Evolutionary conservation across 1,284 basidiomycete species (phyloP).

Genomic region (Entoloma clypeatum): DNA sequence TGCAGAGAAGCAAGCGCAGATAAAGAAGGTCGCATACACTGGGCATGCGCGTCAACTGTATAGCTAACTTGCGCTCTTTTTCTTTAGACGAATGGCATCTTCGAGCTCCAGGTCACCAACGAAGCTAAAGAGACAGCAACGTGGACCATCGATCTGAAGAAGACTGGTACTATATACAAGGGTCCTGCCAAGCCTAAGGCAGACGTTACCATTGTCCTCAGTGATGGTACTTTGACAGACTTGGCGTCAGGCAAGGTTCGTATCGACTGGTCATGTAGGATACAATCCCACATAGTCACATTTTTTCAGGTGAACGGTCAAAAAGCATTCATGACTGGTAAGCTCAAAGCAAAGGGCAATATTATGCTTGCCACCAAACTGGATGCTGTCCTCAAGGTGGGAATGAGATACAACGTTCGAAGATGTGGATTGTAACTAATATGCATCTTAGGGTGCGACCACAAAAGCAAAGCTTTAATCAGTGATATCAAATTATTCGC

Average conservation of each 20-base stretch:
- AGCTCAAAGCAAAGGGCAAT: conserved; percentile 82
- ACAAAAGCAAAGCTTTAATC: conserved; percentile 39
- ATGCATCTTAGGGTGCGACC: conserved; percentile 12
- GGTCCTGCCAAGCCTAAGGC: conserved; percentile 71
- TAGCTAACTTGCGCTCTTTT: not conserved
- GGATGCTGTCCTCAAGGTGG: conserved; percentile 74
- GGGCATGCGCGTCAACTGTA: not conserved
- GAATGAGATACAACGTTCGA: conserved; percentile 17
- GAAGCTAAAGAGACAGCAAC: conserved; percentile 68
- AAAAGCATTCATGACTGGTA: conserved; percentile 93
- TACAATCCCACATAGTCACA: too few species aligned
- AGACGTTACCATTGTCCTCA: conserved; percentile 75
- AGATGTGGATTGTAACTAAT: conserved; percentile 1
- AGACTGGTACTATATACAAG: conserved; percentile 78
- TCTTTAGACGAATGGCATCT: conserved; percentile 85
- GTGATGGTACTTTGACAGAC: conserved; percentile 66
- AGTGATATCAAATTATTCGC: conserved; percentile 1
- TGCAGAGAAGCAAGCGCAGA: conserved; percentile 72
- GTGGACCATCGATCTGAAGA: conserved; percentile 98
- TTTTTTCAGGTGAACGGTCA: conserved; percentile 70
- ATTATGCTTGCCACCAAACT: conserved; percentile 91
- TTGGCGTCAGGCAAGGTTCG: conserved; percentile 69
- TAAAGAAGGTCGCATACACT: conserved; percentile 70
- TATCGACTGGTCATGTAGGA: not conserved
- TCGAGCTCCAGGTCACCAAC: conserved; percentile 87